A percentile compares a stretch with the other conserved stretches of the same genome.
Evolutionary conservation across 1,284 basidiomycete genomes (phyloP).

Genomic region (Heliocybe sulcata): DNA sequence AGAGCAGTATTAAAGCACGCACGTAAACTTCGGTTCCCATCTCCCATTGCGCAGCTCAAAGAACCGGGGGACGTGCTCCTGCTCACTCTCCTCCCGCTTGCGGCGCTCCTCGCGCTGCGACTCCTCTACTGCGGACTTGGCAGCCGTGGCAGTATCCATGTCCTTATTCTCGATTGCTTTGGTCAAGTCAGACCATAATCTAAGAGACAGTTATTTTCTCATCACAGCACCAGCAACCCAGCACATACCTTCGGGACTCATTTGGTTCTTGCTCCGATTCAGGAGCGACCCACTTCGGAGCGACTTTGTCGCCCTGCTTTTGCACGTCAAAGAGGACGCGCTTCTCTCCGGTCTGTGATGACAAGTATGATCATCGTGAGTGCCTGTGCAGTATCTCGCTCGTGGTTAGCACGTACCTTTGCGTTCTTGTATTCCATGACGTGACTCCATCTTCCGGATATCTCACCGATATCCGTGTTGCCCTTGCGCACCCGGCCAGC

Average conservation of each 20-base stretch:
- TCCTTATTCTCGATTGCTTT: slow-evolving; percentile 83
- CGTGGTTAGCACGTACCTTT: slow-evolving; percentile 38
- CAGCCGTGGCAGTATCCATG: slow-evolving; percentile 90
- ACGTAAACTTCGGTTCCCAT: slow-evolving; percentile 81
- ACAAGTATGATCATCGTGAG: too few relatives aligned
- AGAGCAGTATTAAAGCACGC: slow-evolving; percentile 10
- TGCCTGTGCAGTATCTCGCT: background rate
- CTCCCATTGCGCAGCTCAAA: slow-evolving; percentile 74
- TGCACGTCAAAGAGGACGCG: slow-evolving; percentile 82
- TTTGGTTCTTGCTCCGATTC: slow-evolving; percentile 87
- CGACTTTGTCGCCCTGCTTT: slow-evolving; percentile 64
- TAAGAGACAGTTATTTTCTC: slow-evolving; percentile 17
- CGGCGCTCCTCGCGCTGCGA: slow-evolving; percentile 82
- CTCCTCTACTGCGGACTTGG: slow-evolving; percentile 90
- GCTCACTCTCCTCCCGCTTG: slow-evolving; percentile 69
- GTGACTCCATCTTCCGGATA: slow-evolving; percentile 89
- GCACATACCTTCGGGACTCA: slow-evolving; percentile 73
- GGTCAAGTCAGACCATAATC: slow-evolving; percentile 85
- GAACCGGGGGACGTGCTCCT: slow-evolving; percentile 67
- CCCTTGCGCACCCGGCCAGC: slow-evolving; percentile 71
- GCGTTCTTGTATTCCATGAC: slow-evolving; percentile 80
- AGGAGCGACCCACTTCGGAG: slow-evolving; percentile 78
- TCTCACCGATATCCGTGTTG: slow-evolving; percentile 74
- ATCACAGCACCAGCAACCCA: background rate
- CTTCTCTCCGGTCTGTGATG: slow-evolving; percentile 55